Percentiles rank a stretch among this genome's conserved stretches.
These are phyloP conservation scores for Aspergillus pseudoglaucus DNA, from an alignment of 2,329 filamentous ascomycete species.

Conservation along the genomic window DNA sequence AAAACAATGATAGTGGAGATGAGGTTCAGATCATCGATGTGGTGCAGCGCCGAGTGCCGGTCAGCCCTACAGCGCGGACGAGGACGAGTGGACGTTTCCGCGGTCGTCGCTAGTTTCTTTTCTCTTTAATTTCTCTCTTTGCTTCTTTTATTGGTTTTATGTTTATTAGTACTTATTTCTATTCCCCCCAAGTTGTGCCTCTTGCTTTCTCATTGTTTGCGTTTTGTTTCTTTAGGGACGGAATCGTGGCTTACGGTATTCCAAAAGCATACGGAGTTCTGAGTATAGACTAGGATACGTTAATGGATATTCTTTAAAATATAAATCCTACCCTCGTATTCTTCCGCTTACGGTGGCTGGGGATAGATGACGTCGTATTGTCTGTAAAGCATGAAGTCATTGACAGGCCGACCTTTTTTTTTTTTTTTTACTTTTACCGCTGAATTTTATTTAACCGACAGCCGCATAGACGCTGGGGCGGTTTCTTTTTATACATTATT, in stretches of 20 bases:
- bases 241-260: neutral
- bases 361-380: neutral
- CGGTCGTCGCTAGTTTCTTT: neutral
- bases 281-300: neutral
- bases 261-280: neutral
- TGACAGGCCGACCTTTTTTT: neutral
- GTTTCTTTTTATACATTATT: neutral
- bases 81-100: neutral
- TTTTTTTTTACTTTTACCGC: neutral
- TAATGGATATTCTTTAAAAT: neutral
- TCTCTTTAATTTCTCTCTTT: neutral
- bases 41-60: slow-evolving; percentile 19
- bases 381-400: neutral
- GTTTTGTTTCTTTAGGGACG: neutral
- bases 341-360: neutral
- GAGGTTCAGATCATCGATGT: slow-evolving; percentile 28
- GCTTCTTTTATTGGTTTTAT: no score
- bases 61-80: slow-evolving; percentile 13
- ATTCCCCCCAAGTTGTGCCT: neutral
- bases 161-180: no score
- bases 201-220: neutral
- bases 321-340: no score
- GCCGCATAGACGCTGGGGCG: no score
- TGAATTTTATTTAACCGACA: neutral
- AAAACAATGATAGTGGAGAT: slow-evolving; percentile 22